Evolutionary conservation across 306 rosid genomes (phyloP).

Genomic region (Senna siamea): DNA sequence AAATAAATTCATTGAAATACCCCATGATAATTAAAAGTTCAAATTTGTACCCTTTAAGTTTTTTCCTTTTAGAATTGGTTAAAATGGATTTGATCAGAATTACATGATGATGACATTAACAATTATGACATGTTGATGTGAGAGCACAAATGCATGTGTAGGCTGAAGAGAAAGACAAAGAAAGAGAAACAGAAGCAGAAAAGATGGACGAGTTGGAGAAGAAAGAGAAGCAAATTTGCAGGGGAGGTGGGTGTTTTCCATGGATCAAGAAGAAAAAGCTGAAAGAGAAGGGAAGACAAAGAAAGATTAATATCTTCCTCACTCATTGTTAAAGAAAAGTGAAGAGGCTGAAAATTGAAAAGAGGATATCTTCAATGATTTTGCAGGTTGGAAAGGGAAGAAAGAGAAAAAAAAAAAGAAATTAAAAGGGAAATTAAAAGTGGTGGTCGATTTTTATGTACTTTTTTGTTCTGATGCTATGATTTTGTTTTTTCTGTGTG

Average conservation of each 20-base stretch:
- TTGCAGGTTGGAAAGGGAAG: constrained; percentile 29
- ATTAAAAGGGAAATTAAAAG: neutral
- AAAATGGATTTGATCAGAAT: no score
- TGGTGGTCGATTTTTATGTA: neutral
- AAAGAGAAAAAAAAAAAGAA: neutral
- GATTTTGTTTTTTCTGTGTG: constrained; percentile 34
- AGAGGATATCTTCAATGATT: constrained; percentile 24
- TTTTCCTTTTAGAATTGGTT: no score
- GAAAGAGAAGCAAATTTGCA: constrained; percentile 37
- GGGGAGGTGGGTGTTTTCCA: constrained; percentile 71
- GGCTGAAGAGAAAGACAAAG: constrained; percentile 67
- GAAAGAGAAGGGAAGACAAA: constrained; percentile 59
- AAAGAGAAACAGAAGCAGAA: constrained; percentile 43
- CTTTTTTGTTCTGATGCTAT: constrained; percentile 5
- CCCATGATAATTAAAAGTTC: no score
- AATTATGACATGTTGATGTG: constrained; percentile 36
- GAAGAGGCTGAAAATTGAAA: constrained; percentile 8
- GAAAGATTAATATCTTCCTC: constrained; percentile 50
- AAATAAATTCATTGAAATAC: no score
- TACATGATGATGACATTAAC: no score
- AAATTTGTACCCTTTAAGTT: no score
- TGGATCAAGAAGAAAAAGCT: constrained; percentile 74
- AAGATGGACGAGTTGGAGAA: constrained; percentile 33
- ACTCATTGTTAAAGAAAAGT: constrained; percentile 45
- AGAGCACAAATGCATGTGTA: constrained; percentile 48